Percentiles rank a stretch among this genome's conserved stretches.
phyloP scores from a whole-genome alignment of 352 stramenopile species.

The Globisporangium lucens region DNA sequence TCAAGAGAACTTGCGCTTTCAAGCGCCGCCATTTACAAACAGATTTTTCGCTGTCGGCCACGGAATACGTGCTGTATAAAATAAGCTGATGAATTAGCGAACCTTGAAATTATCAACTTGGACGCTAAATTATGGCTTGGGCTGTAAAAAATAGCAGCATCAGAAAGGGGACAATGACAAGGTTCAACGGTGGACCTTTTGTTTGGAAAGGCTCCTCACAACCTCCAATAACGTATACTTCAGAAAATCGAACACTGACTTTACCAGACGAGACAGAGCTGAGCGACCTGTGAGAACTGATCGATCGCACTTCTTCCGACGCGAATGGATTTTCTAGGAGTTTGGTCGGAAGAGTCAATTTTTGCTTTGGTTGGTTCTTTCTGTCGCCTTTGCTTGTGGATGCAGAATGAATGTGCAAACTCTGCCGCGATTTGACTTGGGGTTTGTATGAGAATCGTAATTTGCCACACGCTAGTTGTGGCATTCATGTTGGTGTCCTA shows the following conservation, averaged over 20 bases:
- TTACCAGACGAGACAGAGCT: background rate
- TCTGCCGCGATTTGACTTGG: background rate
- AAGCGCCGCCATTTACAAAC: background rate
- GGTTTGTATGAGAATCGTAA: background rate
- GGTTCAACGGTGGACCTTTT: background rate
- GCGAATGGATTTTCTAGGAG: slow-evolving; percentile 17
- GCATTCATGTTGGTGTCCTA: background rate
- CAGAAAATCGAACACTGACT: background rate
- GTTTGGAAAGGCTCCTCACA: background rate
- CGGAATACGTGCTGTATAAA: background rate
- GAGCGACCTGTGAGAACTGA: background rate
- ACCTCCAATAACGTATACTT: background rate
- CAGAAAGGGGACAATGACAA: background rate
- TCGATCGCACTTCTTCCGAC: background rate
- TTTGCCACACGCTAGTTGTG: background rate
- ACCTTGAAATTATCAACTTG: background rate
- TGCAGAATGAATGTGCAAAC: background rate
- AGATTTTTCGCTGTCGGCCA: background rate
- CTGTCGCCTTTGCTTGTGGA: background rate
- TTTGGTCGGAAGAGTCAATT: slow-evolving; percentile 1
- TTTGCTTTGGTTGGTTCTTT: background rate
- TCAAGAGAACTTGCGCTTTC: background rate
- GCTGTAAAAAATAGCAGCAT: background rate
- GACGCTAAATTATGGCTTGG: background rate
- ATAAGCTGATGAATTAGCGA: background rate